These are phyloP conservation scores for Penicillium canariense DNA, from an alignment of 495 filamentous ascomycete species.

Conservation along the genomic window DNA sequence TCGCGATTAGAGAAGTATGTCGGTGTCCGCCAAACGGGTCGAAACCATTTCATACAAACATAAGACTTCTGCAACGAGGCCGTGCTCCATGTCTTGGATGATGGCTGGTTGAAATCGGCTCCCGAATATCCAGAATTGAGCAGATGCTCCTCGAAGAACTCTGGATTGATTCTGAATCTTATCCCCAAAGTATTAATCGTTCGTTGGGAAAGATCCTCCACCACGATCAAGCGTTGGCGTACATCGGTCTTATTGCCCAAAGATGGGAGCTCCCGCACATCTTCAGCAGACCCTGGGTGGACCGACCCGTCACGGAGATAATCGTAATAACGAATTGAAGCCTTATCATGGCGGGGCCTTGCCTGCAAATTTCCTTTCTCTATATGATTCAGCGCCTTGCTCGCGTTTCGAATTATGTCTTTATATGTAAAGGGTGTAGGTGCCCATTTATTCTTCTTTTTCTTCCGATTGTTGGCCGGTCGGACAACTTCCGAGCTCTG, in stretches of 20 bases:
- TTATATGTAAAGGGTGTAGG: too few relatives aligned
- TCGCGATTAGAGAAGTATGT: conserved; percentile 10
- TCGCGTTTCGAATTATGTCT: conserved; percentile 5
- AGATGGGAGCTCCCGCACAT: not conserved
- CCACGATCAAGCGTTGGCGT: conserved; percentile 7
- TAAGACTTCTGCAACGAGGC: conserved; percentile 10
- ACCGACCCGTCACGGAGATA: not conserved
- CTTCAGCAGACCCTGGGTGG: not conserved
- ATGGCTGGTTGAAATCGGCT: not conserved
- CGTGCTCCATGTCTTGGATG: conserved; percentile 10
- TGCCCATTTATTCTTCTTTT: too few relatives aligned
- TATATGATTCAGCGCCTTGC: conserved; percentile 11
- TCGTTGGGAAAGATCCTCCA: conserved; percentile 13
- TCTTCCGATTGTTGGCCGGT: too few relatives aligned
- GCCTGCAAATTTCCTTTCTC: conserved; percentile 7
- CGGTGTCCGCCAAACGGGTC: conserved; percentile 11
- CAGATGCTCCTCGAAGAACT: conserved; percentile 19
- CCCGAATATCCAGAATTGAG: conserved; percentile 14
- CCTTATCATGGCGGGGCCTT: not conserved
- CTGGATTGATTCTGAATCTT: conserved; percentile 14
- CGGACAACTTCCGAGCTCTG: too few relatives aligned
- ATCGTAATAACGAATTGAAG: conserved; percentile 12
- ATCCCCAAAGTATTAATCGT: conserved; percentile 8
- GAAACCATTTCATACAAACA: conserved; percentile 11
- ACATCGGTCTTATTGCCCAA: not conserved